Evolutionary conservation across 495 filamentous ascomycete species (phyloP).

Genomic region (Aspergillus homomorphus): DNA sequence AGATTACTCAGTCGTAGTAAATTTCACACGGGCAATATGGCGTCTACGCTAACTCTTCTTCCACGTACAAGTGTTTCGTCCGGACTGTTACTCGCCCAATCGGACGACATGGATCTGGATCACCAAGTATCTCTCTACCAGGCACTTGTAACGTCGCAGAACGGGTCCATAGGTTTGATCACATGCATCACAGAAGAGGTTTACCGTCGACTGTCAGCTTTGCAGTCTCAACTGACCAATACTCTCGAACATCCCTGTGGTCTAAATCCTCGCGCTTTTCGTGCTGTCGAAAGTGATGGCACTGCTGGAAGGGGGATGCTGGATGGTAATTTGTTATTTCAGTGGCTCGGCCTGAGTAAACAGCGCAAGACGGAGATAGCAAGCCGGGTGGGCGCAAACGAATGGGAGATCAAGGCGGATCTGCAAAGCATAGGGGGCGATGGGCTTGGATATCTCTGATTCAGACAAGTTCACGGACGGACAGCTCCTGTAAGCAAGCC

Average conservation of each 20-base stretch:
- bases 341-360: slow-evolving; percentile 69
- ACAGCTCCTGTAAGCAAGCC: not conserved
- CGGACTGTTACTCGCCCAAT: slow-evolving; percentile 31
- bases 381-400: slow-evolving; percentile 56
- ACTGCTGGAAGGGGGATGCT: slow-evolving; percentile 55
- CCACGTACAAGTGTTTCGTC: slow-evolving; percentile 57
- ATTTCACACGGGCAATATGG: slow-evolving; percentile 80
- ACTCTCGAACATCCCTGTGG: slow-evolving; percentile 73
- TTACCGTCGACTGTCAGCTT: slow-evolving; percentile 79
- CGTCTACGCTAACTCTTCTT: slow-evolving; percentile 70
- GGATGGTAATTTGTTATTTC: slow-evolving; percentile 57
- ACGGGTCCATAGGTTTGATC: slow-evolving; percentile 73
- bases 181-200: slow-evolving; percentile 72
- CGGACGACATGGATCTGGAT: slow-evolving; percentile 43
- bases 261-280: slow-evolving; percentile 77
- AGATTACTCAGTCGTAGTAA: slow-evolving; percentile 80
- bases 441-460: slow-evolving; percentile 50
- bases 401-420: slow-evolving; percentile 57
- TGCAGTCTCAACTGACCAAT: slow-evolving; percentile 74
- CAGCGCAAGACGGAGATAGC: slow-evolving; percentile 68
- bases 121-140: slow-evolving; percentile 40
- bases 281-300: slow-evolving; percentile 51
- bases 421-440: slow-evolving; percentile 59
- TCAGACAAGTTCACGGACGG: not conserved
- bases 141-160: slow-evolving; percentile 65